Evolutionary conservation across 352 stramenopile genomes (phyloP).

Genomic region (Pythium phragmitis): DNA sequence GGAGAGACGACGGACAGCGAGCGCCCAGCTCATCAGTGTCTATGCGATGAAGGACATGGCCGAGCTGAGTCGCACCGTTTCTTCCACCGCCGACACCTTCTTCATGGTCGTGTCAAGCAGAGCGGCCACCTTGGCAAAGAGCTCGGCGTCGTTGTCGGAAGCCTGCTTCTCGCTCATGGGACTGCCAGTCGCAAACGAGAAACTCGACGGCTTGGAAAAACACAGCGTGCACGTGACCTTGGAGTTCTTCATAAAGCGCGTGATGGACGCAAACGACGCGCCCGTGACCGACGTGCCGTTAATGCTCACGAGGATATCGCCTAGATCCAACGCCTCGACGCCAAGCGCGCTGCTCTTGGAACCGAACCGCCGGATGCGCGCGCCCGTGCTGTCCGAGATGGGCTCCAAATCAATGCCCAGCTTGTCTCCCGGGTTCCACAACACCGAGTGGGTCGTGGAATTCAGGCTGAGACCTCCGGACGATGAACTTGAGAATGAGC

Average conservation of each 20-base stretch:
- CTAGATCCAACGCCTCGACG: conserved; percentile 49
- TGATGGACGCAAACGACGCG: conserved; percentile 64
- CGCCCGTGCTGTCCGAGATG: conserved; percentile 44
- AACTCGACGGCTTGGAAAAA: conserved; percentile 40
- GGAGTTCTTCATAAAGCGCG: conserved; percentile 75
- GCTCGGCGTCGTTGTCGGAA: conserved; percentile 36
- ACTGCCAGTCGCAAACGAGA: conserved; percentile 8
- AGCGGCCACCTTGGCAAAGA: conserved; percentile 68
- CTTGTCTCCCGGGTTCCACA: conserved; percentile 78
- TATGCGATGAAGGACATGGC: conserved; percentile 71
- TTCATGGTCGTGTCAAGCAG: conserved; percentile 75
- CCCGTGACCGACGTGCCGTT: conserved; percentile 61
- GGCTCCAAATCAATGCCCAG: conserved; percentile 69
- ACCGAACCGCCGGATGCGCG: conserved; percentile 64
- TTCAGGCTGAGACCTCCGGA: conserved; percentile 29
- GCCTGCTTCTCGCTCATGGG: conserved; percentile 31
- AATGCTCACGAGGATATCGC: conserved; percentile 74
- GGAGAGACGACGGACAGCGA: neutral
- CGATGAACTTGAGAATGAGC: conserved; percentile 69
- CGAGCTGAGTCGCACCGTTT: conserved; percentile 71
- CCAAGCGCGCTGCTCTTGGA: conserved; percentile 71
- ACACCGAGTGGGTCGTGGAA: conserved; percentile 39
- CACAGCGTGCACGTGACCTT: conserved; percentile 76
- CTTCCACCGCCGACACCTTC: conserved; percentile 72
- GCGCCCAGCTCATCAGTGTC: neutral